A percentile compares a stretch with the other conserved stretches of the same genome.
phyloP scores from a whole-genome alignment of 106 monocot genomes.

The Xerophyta viscosa region DNA sequence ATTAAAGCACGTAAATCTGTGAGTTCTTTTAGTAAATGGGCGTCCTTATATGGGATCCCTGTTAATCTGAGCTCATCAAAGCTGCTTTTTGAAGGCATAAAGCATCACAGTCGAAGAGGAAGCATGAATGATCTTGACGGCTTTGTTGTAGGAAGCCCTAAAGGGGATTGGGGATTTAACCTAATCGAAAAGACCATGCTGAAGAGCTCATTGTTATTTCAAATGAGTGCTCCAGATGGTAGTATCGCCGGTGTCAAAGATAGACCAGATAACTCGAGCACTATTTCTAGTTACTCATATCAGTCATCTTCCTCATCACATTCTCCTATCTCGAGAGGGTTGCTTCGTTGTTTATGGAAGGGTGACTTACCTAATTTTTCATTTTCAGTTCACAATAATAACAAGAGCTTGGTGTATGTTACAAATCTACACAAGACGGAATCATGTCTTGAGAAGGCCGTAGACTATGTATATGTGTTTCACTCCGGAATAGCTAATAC shows the following conservation, averaged over 20 bases:
- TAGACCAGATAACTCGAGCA: conserved; percentile 16
- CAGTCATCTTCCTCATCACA: conserved; percentile 11
- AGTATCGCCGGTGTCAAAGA: conserved; percentile 6
- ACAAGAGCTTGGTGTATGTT: conserved; percentile 13
- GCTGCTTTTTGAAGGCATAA: conserved; percentile 17
- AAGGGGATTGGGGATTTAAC: conserved; percentile 20
- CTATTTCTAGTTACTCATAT: conserved; percentile 17
- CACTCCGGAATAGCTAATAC: conserved; percentile 10
- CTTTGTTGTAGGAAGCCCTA: conserved; percentile 12
- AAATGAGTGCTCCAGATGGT: conserved; percentile 12
- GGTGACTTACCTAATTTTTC: conserved; percentile 33
- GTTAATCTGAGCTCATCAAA: conserved; percentile 16
- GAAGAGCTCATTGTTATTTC: conserved; percentile 18
- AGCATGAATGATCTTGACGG: conserved; percentile 9
- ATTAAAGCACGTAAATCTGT: conserved; percentile 7
- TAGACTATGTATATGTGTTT: conserved; percentile 62
- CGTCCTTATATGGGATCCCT: conserved; percentile 15
- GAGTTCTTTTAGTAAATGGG: conserved; percentile 8
- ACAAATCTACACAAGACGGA: conserved; percentile 38
- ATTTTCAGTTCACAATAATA: conserved; percentile 28
- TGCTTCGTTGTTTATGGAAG: conserved; percentile 36
- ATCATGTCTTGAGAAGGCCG: conserved; percentile 16
- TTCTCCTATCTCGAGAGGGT: conserved; percentile 27
- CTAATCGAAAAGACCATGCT: conserved; percentile 6
- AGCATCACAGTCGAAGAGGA: conserved; percentile 23